Conservation (phyloP, 257 asterid genomes). For the Knoxia roxburghii region DNA sequence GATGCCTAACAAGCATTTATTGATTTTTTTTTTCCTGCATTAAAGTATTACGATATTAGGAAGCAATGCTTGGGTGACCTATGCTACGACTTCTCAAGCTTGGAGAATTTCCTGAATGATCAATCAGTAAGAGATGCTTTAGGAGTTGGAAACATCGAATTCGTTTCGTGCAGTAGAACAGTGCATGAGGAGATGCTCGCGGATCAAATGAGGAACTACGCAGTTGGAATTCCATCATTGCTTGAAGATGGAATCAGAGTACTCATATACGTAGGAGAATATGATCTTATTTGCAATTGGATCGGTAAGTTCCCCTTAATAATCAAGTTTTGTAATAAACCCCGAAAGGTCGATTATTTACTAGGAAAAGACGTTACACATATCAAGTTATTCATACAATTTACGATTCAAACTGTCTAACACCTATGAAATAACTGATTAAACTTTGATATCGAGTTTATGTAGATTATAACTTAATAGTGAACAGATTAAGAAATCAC, state of each 20-base stretch:
- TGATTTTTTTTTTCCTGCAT: not conserved
- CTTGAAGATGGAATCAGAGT: slow-evolving; percentile 53
- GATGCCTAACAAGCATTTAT: not conserved
- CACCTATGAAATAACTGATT: too few species aligned
- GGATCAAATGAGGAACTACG: slow-evolving; percentile 51
- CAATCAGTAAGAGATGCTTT: slow-evolving; percentile 39
- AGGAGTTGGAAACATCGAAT: slow-evolving; percentile 56
- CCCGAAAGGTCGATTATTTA: too few species aligned
- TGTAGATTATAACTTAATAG: too few species aligned
- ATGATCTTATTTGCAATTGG: slow-evolving; percentile 78
- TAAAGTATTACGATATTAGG: slow-evolving; percentile 53
- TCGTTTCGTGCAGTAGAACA: slow-evolving; percentile 42
- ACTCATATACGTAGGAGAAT: slow-evolving; percentile 64
- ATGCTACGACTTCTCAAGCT: slow-evolving; percentile 57
- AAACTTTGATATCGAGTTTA: too few species aligned
- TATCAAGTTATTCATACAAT: too few species aligned
- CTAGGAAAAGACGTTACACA: too few species aligned
- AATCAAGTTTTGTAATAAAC: too few species aligned
- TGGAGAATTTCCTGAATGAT: slow-evolving; percentile 39
- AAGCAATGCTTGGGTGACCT: slow-evolving; percentile 43
- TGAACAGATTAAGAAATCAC: too few species aligned
- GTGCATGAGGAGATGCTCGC: slow-evolving; percentile 35
- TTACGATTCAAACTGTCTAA: too few species aligned
- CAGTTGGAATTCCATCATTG: slow-evolving; percentile 41
- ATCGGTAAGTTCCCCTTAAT: slow-evolving; percentile 32